These are phyloP conservation scores for Sedum album DNA, from an alignment of 164 flowering plant species.

Conservation along the genomic window DNA sequence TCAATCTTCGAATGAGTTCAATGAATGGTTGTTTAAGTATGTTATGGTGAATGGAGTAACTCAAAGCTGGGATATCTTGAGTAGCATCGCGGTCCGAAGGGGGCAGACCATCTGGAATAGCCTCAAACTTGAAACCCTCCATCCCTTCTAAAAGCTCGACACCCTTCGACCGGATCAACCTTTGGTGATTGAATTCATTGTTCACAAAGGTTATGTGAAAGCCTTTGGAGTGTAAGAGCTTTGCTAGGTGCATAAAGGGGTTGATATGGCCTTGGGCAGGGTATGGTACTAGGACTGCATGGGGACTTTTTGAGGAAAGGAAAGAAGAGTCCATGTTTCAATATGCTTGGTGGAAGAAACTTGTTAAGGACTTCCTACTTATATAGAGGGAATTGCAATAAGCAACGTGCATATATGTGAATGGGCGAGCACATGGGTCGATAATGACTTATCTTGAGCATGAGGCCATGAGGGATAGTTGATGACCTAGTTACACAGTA, in stretches of 20 bases:
- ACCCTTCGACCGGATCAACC: not conserved
- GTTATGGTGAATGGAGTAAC: not conserved
- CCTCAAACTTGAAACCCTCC: slow-evolving; percentile 4
- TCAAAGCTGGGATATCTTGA: slow-evolving; percentile 4
- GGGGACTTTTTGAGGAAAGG: not conserved
- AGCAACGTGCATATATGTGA: not conserved
- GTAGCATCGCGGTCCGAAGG: slow-evolving; percentile 9
- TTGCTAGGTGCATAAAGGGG: not conserved
- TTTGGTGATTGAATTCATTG: not conserved
- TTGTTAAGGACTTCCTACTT: no score
- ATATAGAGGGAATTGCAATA: not conserved
- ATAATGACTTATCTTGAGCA: no score
- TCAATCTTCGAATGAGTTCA: not conserved
- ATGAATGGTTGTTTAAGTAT: slow-evolving; percentile 3
- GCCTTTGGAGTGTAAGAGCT: not conserved
- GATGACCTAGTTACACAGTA: no score
- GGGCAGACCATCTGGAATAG: slow-evolving; percentile 6
- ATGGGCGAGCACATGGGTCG: not conserved
- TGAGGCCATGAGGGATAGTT: no score
- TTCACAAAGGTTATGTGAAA: slow-evolving; percentile 3
- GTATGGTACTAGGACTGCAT: not conserved
- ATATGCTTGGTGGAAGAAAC: no score
- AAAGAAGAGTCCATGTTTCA: not conserved
- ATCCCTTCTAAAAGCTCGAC: not conserved
- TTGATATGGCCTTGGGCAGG: slow-evolving; percentile 5